phyloP scores from a whole-genome alignment of 169 alveolate species.

The Plasmodium coatneyi region DNA sequence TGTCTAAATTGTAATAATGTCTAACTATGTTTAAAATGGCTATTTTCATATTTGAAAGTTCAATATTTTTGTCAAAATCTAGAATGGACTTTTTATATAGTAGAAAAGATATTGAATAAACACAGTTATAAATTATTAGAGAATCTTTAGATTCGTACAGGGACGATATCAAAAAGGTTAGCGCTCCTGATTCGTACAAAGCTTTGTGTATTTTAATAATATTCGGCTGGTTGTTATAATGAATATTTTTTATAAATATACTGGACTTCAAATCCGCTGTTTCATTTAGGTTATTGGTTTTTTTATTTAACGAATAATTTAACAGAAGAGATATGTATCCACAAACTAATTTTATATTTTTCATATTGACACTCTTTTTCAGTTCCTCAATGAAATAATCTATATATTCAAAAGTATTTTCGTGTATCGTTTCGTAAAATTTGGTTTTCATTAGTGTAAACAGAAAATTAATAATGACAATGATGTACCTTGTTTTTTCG shows the following conservation, averaged over 20 bases:
- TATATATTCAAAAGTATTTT: conserved; percentile 75
- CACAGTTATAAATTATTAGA: conserved; percentile 73
- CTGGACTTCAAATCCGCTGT: conserved; percentile 76
- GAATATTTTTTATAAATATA: conserved; percentile 75
- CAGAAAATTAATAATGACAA: conserved; percentile 73
- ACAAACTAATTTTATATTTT: conserved; percentile 73
- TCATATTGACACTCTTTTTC: conserved; percentile 72
- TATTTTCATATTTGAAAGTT: conserved; percentile 75
- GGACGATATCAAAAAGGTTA: conserved; percentile 74
- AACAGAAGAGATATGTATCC: conserved; percentile 73
- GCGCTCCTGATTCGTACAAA: conserved; percentile 76
- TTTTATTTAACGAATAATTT: conserved; percentile 76
- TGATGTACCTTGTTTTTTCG: conserved; percentile 72
- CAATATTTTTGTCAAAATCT: conserved; percentile 74
- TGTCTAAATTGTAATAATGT: conserved; percentile 74
- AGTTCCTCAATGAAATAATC: conserved; percentile 72
- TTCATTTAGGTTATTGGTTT: conserved; percentile 74
- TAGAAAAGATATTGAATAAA: conserved; percentile 73
- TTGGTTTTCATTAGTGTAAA: conserved; percentile 75
- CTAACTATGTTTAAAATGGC: conserved; percentile 76
- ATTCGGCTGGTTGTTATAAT: conserved; percentile 75
- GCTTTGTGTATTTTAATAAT: conserved; percentile 76
- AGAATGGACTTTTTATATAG: conserved; percentile 73
- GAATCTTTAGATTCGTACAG: conserved; percentile 75
- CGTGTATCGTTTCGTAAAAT: conserved; percentile 74